Evolutionary conservation across 2,329 filamentous ascomycete genomes (phyloP).

Genomic region (Sporothrix variecibatus): DNA sequence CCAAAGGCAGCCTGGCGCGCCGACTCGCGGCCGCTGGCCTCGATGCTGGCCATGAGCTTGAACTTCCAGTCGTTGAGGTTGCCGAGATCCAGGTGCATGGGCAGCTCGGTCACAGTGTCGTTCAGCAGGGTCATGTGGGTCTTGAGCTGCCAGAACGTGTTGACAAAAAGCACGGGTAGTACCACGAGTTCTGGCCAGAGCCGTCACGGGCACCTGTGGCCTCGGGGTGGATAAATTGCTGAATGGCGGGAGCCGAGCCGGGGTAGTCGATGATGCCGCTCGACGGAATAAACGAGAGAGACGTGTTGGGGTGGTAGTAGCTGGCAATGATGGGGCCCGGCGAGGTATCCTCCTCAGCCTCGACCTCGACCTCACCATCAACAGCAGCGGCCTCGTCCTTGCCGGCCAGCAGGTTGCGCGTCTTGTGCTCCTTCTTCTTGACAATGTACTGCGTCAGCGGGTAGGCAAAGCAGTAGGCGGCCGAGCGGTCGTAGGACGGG

Average conservation of each 20-base stretch:
- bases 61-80: conserved; percentile 91
- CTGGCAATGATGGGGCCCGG: conserved; percentile 70
- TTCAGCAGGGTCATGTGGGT: conserved; percentile 91
- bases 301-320: conserved; percentile 95
- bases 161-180: conserved; percentile 88
- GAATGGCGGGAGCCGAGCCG: conserved; percentile 69
- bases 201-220: conserved; percentile 77
- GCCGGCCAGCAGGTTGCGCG: conserved; percentile 76
- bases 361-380: conserved; percentile 53
- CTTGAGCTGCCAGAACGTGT: conserved; percentile 96
- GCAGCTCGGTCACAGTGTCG: conserved; percentile 78
- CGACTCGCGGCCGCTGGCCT: conserved; percentile 83
- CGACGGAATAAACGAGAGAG: conserved; percentile 81
- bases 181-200: conserved; percentile 88
- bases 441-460: conserved; percentile 87
- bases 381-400: conserved; percentile 51
- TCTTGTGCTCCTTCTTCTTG: conserved; percentile 88
- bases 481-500: conserved; percentile 69
- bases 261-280: conserved; percentile 69
- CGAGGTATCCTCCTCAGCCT: neutral
- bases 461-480: conserved; percentile 80
- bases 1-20: conserved; percentile 77
- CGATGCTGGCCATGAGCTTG: conserved; percentile 77
- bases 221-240: conserved; percentile 79
- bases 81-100: conserved; percentile 79